Percentiles rank a stretch among this genome's conserved stretches.
These are phyloP conservation scores for Syzygium jambos DNA, from an alignment of 345 rosid genomes.

Conservation along the genomic window DNA sequence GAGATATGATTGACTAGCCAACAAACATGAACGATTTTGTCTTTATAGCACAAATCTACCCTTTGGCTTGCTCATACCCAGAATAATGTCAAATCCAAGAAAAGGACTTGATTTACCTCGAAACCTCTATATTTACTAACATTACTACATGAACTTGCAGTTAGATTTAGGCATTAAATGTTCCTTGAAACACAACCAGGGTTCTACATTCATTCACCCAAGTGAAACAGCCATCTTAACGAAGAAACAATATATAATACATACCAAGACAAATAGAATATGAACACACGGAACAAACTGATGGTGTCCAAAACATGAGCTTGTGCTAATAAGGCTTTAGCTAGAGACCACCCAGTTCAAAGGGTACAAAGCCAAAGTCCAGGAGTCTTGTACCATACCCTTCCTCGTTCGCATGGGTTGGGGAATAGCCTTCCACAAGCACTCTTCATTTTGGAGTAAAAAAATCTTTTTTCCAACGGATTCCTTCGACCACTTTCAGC, in stretches of 20 bases:
- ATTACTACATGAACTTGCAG: neutral
- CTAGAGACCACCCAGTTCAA: neutral
- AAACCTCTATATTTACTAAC: neutral
- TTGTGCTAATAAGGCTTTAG: neutral
- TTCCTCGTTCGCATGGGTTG: slow-evolving; percentile 1
- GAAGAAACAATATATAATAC: neutral
- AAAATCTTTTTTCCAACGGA: slow-evolving; percentile 26
- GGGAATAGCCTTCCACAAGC: slow-evolving; percentile 8
- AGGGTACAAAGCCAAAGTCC: neutral
- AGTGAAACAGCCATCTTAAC: neutral
- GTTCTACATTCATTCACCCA: neutral
- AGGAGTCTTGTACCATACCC: neutral
- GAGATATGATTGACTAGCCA: neutral
- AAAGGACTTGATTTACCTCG: neutral
- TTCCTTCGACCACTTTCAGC: slow-evolving; percentile 34
- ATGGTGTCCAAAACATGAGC: neutral
- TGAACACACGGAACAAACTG: neutral
- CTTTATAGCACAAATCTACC: neutral
- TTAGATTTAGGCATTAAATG: neutral
- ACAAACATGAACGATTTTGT: neutral
- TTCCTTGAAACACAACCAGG: neutral
- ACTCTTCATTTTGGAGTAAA: slow-evolving; percentile 5
- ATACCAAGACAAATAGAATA: neutral
- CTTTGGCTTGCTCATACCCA: neutral
- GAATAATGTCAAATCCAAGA: neutral